Base-by-base conservation (phyloP, 176 grass and related monocot species). In the Oryza meyeriana region DNA sequence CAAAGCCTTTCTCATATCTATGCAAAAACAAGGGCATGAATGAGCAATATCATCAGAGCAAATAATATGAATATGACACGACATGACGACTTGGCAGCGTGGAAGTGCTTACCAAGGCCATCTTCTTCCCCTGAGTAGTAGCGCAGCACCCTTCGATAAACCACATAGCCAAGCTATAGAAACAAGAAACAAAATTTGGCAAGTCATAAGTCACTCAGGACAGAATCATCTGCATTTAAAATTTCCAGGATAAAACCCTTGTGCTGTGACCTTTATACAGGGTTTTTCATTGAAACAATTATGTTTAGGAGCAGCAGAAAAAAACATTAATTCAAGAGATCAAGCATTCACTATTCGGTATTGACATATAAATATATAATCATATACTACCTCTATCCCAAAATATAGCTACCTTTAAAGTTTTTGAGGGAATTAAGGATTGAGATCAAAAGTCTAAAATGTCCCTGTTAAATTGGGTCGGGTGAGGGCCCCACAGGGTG, bases 91-190 rank as follows among this genome's bases (percentile, higher is more conserved):
- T 36, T 59, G 26, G 40, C 22, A 85, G 8, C 28, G 30, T 34
- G 30, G 18, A 81, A 41, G 22, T 28, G 82, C 79, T 91, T 87
- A 99, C 96, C 93, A 78, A 99, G 84, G 63, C 96, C 90, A 88
- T 99, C 96, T 94, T 98, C 96, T 95, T 99, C 96, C 12, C 96
- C 96, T 52, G 96, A 99, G 83, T 99, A 99, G 84, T 99, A 99
- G n/a, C 93, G 93, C 38, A 99, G 73, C 18, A 99, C 96, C 82
- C 96, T 91, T 71, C 96, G 84, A 80, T 99, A 95, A 79, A 95
- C 91, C 55, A 99, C 90, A 78, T 99, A 99, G 35, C 93, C 96
- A 84, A 99, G 89, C 96, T 99, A 86, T 34, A 13, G 14, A 31
- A 41, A 81, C 2, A 71, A 66, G 7, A 12, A 40, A 40, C 2